phyloP scores from a whole-genome alignment of 768 basidiomycete species.

The Mycena capillaripes region DNA sequence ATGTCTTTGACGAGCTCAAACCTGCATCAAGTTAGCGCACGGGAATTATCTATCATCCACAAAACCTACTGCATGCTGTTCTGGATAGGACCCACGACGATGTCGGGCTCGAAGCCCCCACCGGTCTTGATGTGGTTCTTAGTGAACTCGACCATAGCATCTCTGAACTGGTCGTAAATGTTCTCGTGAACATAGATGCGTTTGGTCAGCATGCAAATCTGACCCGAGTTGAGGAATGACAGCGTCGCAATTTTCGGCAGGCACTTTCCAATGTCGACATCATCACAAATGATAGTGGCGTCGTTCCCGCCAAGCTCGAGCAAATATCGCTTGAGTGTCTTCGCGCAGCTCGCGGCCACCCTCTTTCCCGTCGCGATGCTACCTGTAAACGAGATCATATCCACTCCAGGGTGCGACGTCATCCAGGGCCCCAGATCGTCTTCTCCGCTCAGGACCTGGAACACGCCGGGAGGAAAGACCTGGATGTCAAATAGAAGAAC shows the following conservation, averaged over 20 bases:
- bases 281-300: not conserved
- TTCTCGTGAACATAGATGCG: slow-evolving; percentile 2
- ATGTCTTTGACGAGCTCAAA: not conserved
- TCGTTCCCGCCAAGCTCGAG: not conserved
- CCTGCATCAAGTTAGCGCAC: not conserved
- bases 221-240: not conserved
- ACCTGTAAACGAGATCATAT: not conserved
- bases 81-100: not conserved
- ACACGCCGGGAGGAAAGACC: not conserved
- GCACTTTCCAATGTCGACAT: not conserved
- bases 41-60: not conserved
- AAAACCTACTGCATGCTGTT: not conserved
- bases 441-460: not conserved
- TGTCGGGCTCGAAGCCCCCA: not conserved
- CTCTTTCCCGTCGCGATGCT: not conserved
- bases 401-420: not conserved
- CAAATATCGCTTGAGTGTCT: not conserved
- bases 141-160: not conserved
- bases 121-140: not conserved
- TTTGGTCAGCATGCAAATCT: not conserved
- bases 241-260: not conserved
- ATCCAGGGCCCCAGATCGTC: not conserved
- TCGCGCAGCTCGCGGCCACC: not conserved
- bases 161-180: not conserved
- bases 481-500: too few relatives aligned